phyloP scores from a whole-genome alignment of 257 asterid species.

The Echium plantagineum region DNA sequence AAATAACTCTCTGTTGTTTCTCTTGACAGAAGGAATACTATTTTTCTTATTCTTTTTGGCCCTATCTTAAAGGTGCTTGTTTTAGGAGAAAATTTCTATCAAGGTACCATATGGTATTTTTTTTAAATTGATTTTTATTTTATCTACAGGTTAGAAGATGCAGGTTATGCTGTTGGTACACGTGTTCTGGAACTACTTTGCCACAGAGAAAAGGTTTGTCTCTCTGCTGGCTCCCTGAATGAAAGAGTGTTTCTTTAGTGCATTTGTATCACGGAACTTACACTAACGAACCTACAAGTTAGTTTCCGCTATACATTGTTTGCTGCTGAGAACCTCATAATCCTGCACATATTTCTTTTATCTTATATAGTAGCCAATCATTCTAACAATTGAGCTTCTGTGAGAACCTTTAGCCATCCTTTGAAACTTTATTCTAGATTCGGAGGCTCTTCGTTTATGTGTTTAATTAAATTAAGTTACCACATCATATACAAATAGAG shows the following conservation, averaged over 20 bases:
- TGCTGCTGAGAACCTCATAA: background rate
- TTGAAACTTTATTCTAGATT: too few species aligned
- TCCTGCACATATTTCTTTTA: background rate
- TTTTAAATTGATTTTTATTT: background rate
- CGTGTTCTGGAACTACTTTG: constrained; percentile 79
- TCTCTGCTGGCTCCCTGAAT: constrained; percentile 1
- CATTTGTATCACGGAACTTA: background rate
- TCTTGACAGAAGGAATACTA: background rate
- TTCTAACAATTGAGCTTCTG: too few species aligned
- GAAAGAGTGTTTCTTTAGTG: background rate
- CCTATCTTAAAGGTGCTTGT: background rate
- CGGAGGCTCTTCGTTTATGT: too few species aligned
- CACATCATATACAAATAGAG: background rate
- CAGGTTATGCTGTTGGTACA: constrained; percentile 72
- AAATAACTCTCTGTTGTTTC: background rate
- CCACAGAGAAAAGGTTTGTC: constrained; percentile 65
- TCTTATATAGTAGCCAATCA: too few species aligned
- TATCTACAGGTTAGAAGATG: constrained; percentile 64
- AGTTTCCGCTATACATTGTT: too few species aligned
- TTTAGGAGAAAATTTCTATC: background rate
- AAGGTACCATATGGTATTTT: background rate
- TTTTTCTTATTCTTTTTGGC: background rate
- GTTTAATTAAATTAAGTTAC: background rate
- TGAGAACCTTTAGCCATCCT: too few species aligned
- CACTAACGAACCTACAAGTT: background rate